Conservation (phyloP, 129 eudicot species). For the Artemisia annua region DNA sequence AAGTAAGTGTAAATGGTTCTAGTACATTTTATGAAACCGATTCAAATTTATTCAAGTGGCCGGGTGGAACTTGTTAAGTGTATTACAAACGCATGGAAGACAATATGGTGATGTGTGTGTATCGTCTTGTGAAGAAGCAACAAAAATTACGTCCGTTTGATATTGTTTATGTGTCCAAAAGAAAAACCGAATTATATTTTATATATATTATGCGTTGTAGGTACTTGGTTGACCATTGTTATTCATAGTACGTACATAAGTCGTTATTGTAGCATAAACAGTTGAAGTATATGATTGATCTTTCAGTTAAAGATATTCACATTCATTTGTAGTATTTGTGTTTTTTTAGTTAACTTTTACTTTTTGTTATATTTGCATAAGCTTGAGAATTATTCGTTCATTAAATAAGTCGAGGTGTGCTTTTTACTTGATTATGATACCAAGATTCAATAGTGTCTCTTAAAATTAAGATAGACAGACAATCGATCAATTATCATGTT, state of each 20-base stretch:
- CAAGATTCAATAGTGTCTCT: background rate
- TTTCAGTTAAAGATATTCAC: constrained; percentile 2
- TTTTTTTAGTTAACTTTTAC: background rate
- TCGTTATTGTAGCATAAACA: background rate
- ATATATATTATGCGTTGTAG: constrained; percentile 12
- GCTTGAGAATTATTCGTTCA: background rate
- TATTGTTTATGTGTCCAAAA: background rate
- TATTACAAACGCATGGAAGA: background rate
- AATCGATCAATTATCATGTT: no score
- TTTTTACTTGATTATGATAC: background rate
- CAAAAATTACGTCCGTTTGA: constrained; percentile 6
- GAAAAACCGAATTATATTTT: background rate
- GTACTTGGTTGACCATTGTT: constrained; percentile 2
- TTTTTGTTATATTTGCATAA: background rate
- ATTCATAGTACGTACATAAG: constrained; percentile 9
- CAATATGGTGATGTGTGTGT: background rate
- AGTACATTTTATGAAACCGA: background rate
- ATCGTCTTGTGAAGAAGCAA: background rate
- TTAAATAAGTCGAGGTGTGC: background rate
- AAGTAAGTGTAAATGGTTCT: background rate
- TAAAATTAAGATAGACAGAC: no score
- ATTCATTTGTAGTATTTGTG: constrained; percentile 27
- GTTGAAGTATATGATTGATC: constrained; percentile 2
- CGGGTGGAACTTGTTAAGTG: constrained; percentile 2
- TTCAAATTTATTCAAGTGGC: background rate